phyloP scores from a whole-genome alignment of 2,329 filamentous ascomycete species.

The Microcyclospora pomicola region DNA sequence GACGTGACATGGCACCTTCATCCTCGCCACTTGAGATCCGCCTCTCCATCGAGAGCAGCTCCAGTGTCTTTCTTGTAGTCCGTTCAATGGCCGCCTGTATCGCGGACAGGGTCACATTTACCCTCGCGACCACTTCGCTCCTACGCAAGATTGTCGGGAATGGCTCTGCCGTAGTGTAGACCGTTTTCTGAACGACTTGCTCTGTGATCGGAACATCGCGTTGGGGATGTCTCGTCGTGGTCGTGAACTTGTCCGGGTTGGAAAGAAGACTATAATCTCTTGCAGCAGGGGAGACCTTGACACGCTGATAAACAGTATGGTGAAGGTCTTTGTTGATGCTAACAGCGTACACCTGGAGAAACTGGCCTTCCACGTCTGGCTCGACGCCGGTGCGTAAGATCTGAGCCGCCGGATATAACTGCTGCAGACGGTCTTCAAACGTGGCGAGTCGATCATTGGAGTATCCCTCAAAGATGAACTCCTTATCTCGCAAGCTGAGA shows the following conservation, averaged over 20 bases:
- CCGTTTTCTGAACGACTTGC: constrained; percentile 67
- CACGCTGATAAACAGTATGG: constrained; percentile 76
- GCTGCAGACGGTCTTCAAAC: constrained; percentile 85
- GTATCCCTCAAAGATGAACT: constrained; percentile 79
- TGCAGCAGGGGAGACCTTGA: constrained; percentile 68
- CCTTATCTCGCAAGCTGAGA: constrained; percentile 65
- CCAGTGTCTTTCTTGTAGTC: constrained; percentile 78
- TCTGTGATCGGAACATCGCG: constrained; percentile 50
- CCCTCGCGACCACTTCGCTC: constrained; percentile 63
- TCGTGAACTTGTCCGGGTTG: constrained; percentile 63
- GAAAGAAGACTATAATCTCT: constrained; percentile 76
- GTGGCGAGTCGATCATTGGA: constrained; percentile 61
- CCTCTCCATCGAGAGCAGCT: constrained; percentile 64
- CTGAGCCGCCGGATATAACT: constrained; percentile 74
- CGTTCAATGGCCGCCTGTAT: constrained; percentile 84
- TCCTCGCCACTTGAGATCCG: constrained; percentile 47
- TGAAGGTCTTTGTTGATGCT: constrained; percentile 67
- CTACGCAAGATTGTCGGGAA: constrained; percentile 86
- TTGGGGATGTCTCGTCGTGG: constrained; percentile 56
- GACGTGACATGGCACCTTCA: constrained; percentile 40
- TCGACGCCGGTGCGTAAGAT: constrained; percentile 60
- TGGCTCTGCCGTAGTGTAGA: constrained; percentile 70
- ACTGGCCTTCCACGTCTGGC: constrained; percentile 73
- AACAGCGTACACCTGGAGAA: constrained; percentile 67
- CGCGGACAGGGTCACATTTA: constrained; percentile 54